Evolutionary conservation across 2,329 filamentous ascomycete species (phyloP).

Genomic region (Dothideomycetes sp.): DNA sequence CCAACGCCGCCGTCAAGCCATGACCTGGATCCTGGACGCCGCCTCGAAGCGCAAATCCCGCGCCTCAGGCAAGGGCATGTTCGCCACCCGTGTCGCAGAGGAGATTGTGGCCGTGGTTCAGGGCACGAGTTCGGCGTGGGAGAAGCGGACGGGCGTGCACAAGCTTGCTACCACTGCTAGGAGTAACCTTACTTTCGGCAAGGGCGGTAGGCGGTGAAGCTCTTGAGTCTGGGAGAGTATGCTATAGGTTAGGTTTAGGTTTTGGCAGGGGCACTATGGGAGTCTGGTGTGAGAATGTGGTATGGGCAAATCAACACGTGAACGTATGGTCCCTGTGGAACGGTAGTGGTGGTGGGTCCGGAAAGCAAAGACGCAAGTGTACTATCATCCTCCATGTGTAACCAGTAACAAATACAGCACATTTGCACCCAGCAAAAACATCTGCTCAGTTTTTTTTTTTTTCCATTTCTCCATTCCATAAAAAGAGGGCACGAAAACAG

Average conservation of each 20-base stretch:
- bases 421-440: too few species aligned
- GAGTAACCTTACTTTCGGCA: conserved; percentile 49
- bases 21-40: conserved; percentile 75
- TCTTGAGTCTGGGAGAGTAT: too few species aligned
- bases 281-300: too few species aligned
- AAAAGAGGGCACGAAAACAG: background rate
- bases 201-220: conserved; percentile 14
- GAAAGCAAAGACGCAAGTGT: too few species aligned
- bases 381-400: too few species aligned
- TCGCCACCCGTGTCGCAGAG: conserved; percentile 69
- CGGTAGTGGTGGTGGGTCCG: too few species aligned
- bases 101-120: conserved; percentile 83
- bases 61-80: conserved; percentile 59
- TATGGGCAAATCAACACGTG: too few species aligned
- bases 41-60: conserved; percentile 66
- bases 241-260: too few species aligned
- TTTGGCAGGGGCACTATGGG: too few species aligned
- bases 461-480: background rate
- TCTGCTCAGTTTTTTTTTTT: too few species aligned
- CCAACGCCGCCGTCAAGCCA: conserved; percentile 12
- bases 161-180: conserved; percentile 69
- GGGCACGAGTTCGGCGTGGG: conserved; percentile 76
- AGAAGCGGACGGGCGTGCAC: conserved; percentile 65
- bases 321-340: too few species aligned
- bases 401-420: too few species aligned